Conservation (phyloP, 2,329 filamentous ascomycete genomes). For the Paraphoma sp. region DNA sequence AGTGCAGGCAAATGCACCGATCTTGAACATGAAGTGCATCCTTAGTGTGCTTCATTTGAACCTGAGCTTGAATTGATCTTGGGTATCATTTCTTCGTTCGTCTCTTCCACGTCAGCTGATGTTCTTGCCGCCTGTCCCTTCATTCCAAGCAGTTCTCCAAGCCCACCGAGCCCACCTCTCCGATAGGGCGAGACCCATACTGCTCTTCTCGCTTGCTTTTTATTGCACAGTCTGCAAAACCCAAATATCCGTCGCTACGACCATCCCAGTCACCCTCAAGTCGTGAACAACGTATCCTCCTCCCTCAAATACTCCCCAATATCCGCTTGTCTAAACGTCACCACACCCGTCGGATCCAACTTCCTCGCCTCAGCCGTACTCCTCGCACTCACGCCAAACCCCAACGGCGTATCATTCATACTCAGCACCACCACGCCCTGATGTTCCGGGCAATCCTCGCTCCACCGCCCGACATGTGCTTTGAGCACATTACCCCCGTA, state of each 20-base stretch:
- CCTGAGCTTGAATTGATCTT: background rate
- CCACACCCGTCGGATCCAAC: slow-evolving; percentile 87
- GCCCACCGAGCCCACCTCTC: background rate
- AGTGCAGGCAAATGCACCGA: background rate
- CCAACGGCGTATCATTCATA: slow-evolving; percentile 89
- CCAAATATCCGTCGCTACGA: no score
- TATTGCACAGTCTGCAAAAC: no score
- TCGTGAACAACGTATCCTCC: slow-evolving; percentile 69
- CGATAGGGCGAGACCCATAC: no score
- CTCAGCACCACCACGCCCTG: slow-evolving; percentile 87
- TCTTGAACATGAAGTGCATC: background rate
- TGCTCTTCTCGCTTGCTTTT: no score
- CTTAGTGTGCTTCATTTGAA: no score
- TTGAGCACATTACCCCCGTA: slow-evolving; percentile 92
- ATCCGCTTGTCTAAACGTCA: slow-evolving; percentile 90
- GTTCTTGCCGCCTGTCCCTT: no score
- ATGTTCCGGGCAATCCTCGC: slow-evolving; percentile 91
- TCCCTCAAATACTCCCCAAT: slow-evolving; percentile 94
- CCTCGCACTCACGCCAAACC: slow-evolving; percentile 90
- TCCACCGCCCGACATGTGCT: slow-evolving; percentile 82
- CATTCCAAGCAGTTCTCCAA: background rate
- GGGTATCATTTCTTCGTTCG: background rate
- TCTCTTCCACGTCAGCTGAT: background rate
- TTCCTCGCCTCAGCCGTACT: slow-evolving; percentile 83
- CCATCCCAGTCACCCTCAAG: slow-evolving; percentile 35